Evolutionary conservation across 768 basidiomycete species (phyloP).

Genomic region (Hericium alpestre): DNA sequence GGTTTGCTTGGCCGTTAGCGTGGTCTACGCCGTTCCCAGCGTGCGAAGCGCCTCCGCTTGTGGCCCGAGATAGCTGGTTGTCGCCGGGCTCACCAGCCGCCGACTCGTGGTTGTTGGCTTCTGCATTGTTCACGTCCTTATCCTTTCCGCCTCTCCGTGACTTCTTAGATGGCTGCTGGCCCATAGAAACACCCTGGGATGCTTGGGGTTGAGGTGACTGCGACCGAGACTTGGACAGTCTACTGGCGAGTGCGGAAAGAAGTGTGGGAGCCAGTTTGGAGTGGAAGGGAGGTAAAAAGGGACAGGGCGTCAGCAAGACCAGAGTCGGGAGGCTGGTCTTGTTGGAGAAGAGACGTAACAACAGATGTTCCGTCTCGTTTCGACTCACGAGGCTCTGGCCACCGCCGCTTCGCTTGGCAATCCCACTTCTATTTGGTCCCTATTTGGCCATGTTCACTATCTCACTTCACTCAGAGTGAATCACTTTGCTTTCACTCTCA

Average conservation of each 20-base stretch:
- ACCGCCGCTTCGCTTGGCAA: neutral
- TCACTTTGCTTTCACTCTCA: neutral
- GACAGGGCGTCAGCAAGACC: neutral
- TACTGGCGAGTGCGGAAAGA: conserved; percentile 63
- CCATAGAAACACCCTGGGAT: conserved; percentile 46
- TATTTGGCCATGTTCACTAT: conserved; percentile 6
- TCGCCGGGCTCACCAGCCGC: conserved; percentile 29
- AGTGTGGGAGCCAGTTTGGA: conserved; percentile 74
- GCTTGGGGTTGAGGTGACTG: conserved; percentile 58
- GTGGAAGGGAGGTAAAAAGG: neutral
- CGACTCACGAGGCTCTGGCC: neutral
- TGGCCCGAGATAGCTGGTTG: conserved; percentile 37
- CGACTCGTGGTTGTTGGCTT: conserved; percentile 28
- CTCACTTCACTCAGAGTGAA: too few relatives aligned
- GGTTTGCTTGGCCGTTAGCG: conserved; percentile 20
- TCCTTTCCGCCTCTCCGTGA: conserved; percentile 62
- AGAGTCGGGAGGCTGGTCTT: neutral
- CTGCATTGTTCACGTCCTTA: conserved; percentile 45
- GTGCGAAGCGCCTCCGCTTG: conserved; percentile 18
- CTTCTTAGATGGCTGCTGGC: conserved; percentile 80
- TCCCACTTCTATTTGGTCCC: conserved; percentile 5
- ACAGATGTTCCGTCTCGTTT: neutral
- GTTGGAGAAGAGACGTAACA: conserved; percentile 1
- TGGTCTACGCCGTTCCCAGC: conserved; percentile 20
- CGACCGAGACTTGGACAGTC: conserved; percentile 61